Conservation (phyloP, 2,329 filamentous ascomycete species). For the Dothidotthia symphoricarpi region DNA sequence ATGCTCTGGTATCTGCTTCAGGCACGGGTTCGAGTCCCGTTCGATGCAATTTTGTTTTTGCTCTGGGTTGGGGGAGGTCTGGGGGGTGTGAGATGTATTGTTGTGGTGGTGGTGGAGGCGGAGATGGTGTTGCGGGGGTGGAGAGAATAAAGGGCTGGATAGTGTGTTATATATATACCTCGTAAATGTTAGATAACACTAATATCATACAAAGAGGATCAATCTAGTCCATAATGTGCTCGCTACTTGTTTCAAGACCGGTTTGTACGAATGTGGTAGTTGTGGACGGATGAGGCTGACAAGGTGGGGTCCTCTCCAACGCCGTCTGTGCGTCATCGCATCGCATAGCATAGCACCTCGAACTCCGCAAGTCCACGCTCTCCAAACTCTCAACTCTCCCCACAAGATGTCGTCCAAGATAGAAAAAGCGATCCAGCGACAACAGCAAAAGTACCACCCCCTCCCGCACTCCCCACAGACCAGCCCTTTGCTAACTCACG, state of each 20-base stretch:
- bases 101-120: background rate
- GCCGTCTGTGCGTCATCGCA: constrained; percentile 22
- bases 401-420: constrained; percentile 53
- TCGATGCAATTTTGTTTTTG: constrained; percentile 13
- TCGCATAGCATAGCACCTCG: constrained; percentile 5
- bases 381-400: background rate
- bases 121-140: no score
- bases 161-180: no score
- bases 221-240: no score
- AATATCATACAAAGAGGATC: no score
- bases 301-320: constrained; percentile 1
- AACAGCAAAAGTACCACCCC: constrained; percentile 68
- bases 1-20: constrained; percentile 20
- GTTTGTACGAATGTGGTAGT: no score
- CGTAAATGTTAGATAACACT: no score
- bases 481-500: constrained; percentile 14
- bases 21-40: constrained; percentile 30
- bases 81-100: no score
- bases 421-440: constrained; percentile 68
- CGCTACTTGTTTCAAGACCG: no score
- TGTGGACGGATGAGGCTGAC: constrained; percentile 1
- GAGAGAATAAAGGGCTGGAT: no score
- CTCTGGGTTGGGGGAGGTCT: background rate
- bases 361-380: background rate
- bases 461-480: background rate